These are phyloP conservation scores for Exutisphaerella laricina DNA, from an alignment of 2,329 filamentous ascomycete species.

Conservation along the genomic window DNA sequence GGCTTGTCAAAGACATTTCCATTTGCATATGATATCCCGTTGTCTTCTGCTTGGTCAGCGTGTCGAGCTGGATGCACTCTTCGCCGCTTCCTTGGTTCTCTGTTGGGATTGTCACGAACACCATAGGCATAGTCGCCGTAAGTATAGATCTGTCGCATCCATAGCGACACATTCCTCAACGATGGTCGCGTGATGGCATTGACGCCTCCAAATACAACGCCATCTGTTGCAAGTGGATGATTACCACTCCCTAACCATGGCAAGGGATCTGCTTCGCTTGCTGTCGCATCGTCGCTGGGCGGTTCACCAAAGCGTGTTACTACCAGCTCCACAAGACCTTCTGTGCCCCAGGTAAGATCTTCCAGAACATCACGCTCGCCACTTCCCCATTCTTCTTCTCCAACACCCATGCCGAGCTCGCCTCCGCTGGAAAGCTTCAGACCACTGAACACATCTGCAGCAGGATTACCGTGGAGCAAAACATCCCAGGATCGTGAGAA, in stretches of 20 bases:
- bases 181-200: constrained; percentile 68
- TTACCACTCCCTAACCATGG: constrained; percentile 70
- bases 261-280: constrained; percentile 25
- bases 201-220: constrained; percentile 77
- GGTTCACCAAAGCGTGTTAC: constrained; percentile 77
- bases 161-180: constrained; percentile 67
- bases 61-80: constrained; percentile 32
- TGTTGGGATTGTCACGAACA: constrained; percentile 69
- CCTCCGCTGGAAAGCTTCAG: constrained; percentile 86
- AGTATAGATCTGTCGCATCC: constrained; percentile 83
- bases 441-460: constrained; percentile 69
- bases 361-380: constrained; percentile 90
- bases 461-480: constrained; percentile 82
- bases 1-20: constrained; percentile 3
- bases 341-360: constrained; percentile 71
- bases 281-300: constrained; percentile 27
- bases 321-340: constrained; percentile 80
- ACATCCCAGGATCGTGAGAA: constrained; percentile 73
- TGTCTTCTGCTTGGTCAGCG: constrained; percentile 7
- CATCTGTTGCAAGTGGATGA: constrained; percentile 66
- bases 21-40: too few relatives aligned
- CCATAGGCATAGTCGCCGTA: constrained; percentile 84
- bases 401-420: constrained; percentile 88
- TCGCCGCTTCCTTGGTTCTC: constrained; percentile 50
- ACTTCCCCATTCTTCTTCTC: constrained; percentile 91